phyloP scores from a whole-genome alignment of 768 basidiomycete species.

The Hygrocybe punicea region DNA sequence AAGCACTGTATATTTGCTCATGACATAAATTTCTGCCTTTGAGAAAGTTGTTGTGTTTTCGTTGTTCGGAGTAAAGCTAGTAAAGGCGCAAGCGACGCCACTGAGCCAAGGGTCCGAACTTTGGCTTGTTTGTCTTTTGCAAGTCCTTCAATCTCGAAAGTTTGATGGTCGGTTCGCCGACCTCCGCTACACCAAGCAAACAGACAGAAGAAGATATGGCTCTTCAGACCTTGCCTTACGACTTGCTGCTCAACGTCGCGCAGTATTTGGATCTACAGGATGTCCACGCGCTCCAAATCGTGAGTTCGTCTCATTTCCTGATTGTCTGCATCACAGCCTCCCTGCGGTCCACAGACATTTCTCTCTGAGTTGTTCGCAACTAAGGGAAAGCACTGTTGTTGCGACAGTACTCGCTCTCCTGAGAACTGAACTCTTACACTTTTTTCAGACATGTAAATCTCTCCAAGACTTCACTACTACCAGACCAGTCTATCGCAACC shows the following conservation, averaged over 20 bases:
- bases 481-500: constrained; percentile 63
- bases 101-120: no score
- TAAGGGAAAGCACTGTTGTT: no score
- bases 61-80: no score
- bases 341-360: background rate
- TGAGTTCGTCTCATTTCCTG: constrained; percentile 34
- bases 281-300: constrained; percentile 57
- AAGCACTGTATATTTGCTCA: no score
- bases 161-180: background rate
- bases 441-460: constrained; percentile 57
- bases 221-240: constrained; percentile 53
- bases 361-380: background rate
- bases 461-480: constrained; percentile 60
- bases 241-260: constrained; percentile 66
- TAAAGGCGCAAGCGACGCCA: no score
- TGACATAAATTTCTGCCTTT: no score
- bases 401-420: background rate
- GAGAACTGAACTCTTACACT: constrained; percentile 1
- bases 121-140: no score
- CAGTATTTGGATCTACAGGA: constrained; percentile 59
- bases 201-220: background rate
- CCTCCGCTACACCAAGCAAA: background rate
- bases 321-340: constrained; percentile 1
- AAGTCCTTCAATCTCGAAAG: no score
- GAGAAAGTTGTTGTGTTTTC: no score